Conservation (phyloP, 192 early-diverging fungal genomes). For the Backusella sp. region DNA sequence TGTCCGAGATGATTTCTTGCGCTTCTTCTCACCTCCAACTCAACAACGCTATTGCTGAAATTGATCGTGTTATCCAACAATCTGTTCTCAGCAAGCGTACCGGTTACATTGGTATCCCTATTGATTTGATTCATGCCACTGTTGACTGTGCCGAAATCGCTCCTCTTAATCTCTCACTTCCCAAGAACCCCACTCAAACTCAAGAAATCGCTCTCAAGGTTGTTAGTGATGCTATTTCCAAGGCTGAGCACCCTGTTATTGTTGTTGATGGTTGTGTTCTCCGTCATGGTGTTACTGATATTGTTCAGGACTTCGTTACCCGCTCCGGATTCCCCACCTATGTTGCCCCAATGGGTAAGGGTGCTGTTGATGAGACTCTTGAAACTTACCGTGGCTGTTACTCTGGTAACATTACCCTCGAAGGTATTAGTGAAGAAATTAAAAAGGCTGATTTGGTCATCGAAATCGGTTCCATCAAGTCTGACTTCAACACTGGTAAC, state of each 20-base stretch:
- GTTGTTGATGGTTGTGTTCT: conserved; percentile 45
- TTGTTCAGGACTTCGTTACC: conserved; percentile 24
- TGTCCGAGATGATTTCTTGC: conserved; percentile 40
- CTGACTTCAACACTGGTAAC: conserved; percentile 53
- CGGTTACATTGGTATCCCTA: conserved; percentile 45
- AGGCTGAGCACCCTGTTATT: conserved; percentile 43
- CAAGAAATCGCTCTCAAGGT: conserved; percentile 33
- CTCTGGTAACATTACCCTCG: conserved; percentile 36
- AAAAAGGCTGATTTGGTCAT: conserved; percentile 37
- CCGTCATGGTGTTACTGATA: conserved; percentile 24
- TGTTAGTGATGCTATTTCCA: conserved; percentile 24
- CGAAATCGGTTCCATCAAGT: conserved; percentile 40
- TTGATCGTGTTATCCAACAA: conserved; percentile 36
- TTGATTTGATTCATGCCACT: conserved; percentile 36
- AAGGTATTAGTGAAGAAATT: conserved; percentile 35
- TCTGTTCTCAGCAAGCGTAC: conserved; percentile 1
- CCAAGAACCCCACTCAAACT: conserved; percentile 29
- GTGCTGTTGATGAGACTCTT: conserved; percentile 33
- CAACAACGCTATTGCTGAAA: conserved; percentile 37
- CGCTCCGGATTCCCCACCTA: conserved; percentile 39
- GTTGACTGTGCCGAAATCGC: conserved; percentile 13
- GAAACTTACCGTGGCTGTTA: conserved; percentile 41
- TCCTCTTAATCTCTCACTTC: conserved; percentile 24
- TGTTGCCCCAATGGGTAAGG: conserved; percentile 50
- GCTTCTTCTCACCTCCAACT: conserved; percentile 34